Evolutionary conservation across 495 filamentous ascomycete genomes (phyloP).

Genomic region (Lindgomyces ingoldianus): DNA sequence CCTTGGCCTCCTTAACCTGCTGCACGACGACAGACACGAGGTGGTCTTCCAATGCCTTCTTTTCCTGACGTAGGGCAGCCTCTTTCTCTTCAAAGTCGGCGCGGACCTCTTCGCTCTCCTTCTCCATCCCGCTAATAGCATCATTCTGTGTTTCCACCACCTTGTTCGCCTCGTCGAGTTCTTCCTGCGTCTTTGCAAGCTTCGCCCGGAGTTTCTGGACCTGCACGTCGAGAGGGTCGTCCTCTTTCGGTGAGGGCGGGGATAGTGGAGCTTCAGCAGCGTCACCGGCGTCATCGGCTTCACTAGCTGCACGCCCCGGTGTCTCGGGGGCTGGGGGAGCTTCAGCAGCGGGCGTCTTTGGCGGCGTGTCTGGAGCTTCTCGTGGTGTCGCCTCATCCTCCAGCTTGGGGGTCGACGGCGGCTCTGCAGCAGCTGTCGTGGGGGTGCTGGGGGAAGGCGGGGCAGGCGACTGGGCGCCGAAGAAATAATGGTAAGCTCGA

Average conservation of each 20-base stretch:
- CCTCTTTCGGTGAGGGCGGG: conserved; percentile 17
- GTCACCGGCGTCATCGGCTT: background rate
- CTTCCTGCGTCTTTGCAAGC: conserved; percentile 49
- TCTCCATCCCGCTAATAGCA: conserved; percentile 18
- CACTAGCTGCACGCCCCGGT: background rate
- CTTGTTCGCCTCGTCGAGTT: conserved; percentile 64
- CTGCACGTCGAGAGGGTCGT: conserved; percentile 23
- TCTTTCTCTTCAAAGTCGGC: conserved; percentile 29
- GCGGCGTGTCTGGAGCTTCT: conserved; percentile 21
- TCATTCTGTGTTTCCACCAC: conserved; percentile 28
- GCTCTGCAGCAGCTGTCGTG: background rate
- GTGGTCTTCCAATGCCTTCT: conserved; percentile 36
- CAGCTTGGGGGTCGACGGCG: background rate
- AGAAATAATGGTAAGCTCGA: conserved; percentile 40
- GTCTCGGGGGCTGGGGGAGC: background rate
- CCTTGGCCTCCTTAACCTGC: conserved; percentile 37
- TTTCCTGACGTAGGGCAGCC: conserved; percentile 24
- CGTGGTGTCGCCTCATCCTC: background rate
- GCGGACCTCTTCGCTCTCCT: conserved; percentile 12
- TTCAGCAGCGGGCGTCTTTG: conserved; percentile 24
- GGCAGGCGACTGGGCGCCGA: conserved; percentile 19
- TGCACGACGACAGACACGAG: conserved; percentile 39
- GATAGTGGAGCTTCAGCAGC: conserved; percentile 1
- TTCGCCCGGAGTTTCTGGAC: conserved; percentile 57
- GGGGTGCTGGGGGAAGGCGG: conserved; percentile 20